Evolutionary conservation across 1,139 yeast species (phyloP).

Genomic region (Candida sojae): DNA sequence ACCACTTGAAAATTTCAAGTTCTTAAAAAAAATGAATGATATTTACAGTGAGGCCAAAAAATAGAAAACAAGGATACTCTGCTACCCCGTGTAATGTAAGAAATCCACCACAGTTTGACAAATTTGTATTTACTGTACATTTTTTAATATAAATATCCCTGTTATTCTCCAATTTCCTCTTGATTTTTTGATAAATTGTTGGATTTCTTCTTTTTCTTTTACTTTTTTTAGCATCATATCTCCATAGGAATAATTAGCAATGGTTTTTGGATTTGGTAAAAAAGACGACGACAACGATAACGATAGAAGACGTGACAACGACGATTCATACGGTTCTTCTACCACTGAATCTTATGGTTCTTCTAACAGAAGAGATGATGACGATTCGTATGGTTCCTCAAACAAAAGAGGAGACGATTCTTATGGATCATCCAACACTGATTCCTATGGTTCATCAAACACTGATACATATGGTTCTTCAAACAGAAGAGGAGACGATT

Average conservation of each 20-base stretch:
- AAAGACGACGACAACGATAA: slow-evolving; percentile 14
- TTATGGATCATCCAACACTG: slow-evolving; percentile 19
- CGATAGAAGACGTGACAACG: slow-evolving; percentile 8
- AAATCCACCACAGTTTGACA: too few relatives aligned
- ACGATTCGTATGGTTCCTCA: slow-evolving; percentile 17
- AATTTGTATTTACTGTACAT: too few relatives aligned
- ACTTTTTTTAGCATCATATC: not conserved
- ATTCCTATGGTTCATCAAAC: slow-evolving; percentile 19
- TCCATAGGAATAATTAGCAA: slow-evolving; percentile 13
- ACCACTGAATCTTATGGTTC: slow-evolving; percentile 21
- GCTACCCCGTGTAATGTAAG: too few relatives aligned
- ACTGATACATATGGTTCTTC: slow-evolving; percentile 14
- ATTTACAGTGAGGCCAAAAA: too few relatives aligned
- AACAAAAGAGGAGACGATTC: slow-evolving; percentile 19
- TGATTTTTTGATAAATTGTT: too few relatives aligned
- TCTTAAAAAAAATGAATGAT: too few relatives aligned
- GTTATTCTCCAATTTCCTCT: too few relatives aligned
- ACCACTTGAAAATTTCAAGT: too few relatives aligned
- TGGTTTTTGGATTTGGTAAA: slow-evolving; percentile 34
- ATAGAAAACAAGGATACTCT: too few relatives aligned
- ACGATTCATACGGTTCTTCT: slow-evolving; percentile 14
- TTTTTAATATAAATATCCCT: too few relatives aligned
- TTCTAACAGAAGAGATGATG: slow-evolving; percentile 16
- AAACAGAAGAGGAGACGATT: slow-evolving; percentile 22
- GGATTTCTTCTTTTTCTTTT: not conserved